Conservation (phyloP, 2,329 filamentous ascomycete species). For the Aplosporella prunicola region DNA sequence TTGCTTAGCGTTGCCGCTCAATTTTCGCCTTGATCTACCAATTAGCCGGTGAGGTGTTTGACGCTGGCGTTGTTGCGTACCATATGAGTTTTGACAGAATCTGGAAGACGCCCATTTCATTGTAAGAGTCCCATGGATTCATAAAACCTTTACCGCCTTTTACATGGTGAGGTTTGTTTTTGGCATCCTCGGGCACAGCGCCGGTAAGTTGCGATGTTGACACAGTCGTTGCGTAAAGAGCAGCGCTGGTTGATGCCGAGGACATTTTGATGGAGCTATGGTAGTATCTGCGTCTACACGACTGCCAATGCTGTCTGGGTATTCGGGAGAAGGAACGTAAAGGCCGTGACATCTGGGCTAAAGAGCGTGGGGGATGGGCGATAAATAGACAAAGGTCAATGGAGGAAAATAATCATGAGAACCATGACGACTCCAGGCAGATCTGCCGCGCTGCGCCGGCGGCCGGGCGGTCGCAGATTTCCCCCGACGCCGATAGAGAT, state of each 20-base stretch:
- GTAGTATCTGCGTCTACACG: neutral
- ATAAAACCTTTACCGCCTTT: slow-evolving; percentile 45
- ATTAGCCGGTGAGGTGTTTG: neutral
- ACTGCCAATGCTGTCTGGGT: slow-evolving; percentile 4
- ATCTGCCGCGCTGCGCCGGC: no score
- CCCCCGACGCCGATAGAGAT: no score
- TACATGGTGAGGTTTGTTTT: slow-evolving; percentile 41
- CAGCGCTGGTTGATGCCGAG: slow-evolving; percentile 21
- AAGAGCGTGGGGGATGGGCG: no score
- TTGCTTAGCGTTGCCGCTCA: slow-evolving; percentile 41
- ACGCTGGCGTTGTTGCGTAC: slow-evolving; percentile 25
- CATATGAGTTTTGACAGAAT: slow-evolving; percentile 31
- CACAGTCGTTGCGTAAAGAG: slow-evolving; percentile 33
- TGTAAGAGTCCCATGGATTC: slow-evolving; percentile 50
- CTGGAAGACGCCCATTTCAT: slow-evolving; percentile 24
- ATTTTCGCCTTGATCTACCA: slow-evolving; percentile 29
- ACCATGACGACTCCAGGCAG: no score
- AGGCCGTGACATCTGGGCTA: slow-evolving; percentile 5
- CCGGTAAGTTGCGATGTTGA: slow-evolving; percentile 27
- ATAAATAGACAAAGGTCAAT: no score
- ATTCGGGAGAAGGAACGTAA: slow-evolving; percentile 4
- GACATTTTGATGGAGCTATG: slow-evolving; percentile 18
- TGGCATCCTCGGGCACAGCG: slow-evolving; percentile 37
- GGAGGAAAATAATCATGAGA: no score
- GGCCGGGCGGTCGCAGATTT: no score